Percentiles rank a stretch among this genome's conserved stretches.
Conservation (phyloP, 2,329 filamentous ascomycete species). For the Claviceps fusiformis region DNA sequence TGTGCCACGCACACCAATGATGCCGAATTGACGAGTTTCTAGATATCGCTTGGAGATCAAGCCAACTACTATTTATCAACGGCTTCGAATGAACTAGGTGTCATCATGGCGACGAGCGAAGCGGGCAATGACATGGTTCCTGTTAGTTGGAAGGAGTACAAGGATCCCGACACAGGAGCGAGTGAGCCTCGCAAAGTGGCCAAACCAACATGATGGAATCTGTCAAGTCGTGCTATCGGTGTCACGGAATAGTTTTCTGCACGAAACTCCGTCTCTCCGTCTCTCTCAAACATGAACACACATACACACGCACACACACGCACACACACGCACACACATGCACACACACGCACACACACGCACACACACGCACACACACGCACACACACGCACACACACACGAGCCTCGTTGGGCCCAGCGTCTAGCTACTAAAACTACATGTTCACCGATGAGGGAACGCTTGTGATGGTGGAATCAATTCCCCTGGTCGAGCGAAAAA, state of each 20-base stretch:
- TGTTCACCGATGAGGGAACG: background rate
- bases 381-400: background rate
- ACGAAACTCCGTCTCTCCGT: too few relatives aligned
- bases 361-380: too few relatives aligned
- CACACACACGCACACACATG: background rate
- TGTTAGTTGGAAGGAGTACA: constrained; percentile 89
- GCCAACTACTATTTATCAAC: constrained; percentile 92
- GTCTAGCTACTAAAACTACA: background rate
- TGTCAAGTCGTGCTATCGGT: background rate
- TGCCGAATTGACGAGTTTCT: background rate
- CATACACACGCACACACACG: background rate
- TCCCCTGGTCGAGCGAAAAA: background rate
- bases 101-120: constrained; percentile 85
- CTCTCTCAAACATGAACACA: too few relatives aligned
- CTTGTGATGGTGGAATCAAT: background rate
- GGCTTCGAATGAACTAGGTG: constrained; percentile 78
- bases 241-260: background rate
- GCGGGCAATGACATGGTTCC: constrained; percentile 84
- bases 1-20: background rate
- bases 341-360: too few relatives aligned
- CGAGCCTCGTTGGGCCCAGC: background rate
- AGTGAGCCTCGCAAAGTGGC: constrained; percentile 83
- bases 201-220: constrained; percentile 58
- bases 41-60: constrained; percentile 87
- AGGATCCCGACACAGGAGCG: constrained; percentile 63